Conservation (phyloP, 371 early-diverging fungal species). For the Rhizopus microsporus region DNA sequence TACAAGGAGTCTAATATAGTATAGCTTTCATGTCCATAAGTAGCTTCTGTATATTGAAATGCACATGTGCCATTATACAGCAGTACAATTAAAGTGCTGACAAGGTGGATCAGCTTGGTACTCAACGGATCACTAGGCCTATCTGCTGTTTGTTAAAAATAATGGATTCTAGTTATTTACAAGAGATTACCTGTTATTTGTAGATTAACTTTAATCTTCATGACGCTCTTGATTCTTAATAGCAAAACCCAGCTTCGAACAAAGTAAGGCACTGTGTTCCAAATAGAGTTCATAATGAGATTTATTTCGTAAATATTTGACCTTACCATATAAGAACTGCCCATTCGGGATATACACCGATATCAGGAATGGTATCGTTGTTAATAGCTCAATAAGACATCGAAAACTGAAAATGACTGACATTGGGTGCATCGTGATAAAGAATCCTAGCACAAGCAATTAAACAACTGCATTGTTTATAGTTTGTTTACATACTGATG, state of each 20-base stretch:
- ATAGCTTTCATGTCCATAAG: constrained; percentile 45
- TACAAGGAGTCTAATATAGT: constrained; percentile 48
- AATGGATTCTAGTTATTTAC: background rate
- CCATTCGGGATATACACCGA: constrained; percentile 51
- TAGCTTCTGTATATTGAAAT: constrained; percentile 65
- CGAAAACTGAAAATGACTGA: constrained; percentile 45
- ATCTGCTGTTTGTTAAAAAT: constrained; percentile 20
- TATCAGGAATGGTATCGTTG: constrained; percentile 51
- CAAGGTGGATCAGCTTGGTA: constrained; percentile 58
- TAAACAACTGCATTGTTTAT: background rate
- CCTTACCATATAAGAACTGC: constrained; percentile 47
- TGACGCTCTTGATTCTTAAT: constrained; percentile 55
- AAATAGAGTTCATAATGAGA: no score
- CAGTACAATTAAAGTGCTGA: constrained; percentile 57
- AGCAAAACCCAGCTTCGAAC: constrained; percentile 57
- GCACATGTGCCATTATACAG: constrained; percentile 66
- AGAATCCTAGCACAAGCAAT: constrained; percentile 18
- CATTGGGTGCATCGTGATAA: constrained; percentile 24
- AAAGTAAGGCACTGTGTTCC: constrained; percentile 56
- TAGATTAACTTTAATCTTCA: constrained; percentile 55
- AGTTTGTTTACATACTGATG: constrained; percentile 23
- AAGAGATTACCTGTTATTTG: constrained; percentile 38
- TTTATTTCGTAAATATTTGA: background rate
- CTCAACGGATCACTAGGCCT: constrained; percentile 56
- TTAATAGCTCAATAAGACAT: constrained; percentile 50